Percentiles rank a stretch among this genome's conserved stretches.
phyloP scores from a whole-genome alignment of 2,329 filamentous ascomycete genomes.

The Daldinia sp. region DNA sequence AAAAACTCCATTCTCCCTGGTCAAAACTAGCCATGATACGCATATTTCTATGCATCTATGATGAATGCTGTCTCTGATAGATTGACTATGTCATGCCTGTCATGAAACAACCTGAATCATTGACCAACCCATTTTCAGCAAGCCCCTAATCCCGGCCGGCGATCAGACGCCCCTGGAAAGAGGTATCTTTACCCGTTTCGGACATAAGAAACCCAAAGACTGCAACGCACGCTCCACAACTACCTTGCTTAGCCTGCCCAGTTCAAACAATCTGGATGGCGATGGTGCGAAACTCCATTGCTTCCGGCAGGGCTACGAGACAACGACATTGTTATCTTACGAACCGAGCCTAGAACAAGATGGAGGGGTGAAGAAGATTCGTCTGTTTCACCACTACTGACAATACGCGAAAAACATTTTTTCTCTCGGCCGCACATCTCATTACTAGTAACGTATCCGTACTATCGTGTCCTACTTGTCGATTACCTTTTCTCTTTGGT shows the following conservation, averaged over 20 bases:
- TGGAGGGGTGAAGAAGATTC: constrained; percentile 9
- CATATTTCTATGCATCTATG: constrained; percentile 29
- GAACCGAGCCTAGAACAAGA: constrained; percentile 29
- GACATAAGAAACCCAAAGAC: constrained; percentile 16
- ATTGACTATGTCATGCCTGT: constrained; percentile 39
- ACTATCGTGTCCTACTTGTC: background rate
- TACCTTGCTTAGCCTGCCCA: constrained; percentile 15
- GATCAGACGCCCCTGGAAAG: constrained; percentile 48
- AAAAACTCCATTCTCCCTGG: constrained; percentile 15
- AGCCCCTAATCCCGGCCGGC: constrained; percentile 40
- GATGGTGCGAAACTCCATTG: constrained; percentile 33
- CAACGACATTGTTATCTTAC: constrained; percentile 27
- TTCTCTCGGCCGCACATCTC: background rate
- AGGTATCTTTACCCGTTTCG: constrained; percentile 32
- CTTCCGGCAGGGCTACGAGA: constrained; percentile 38
- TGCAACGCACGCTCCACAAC: constrained; percentile 19
- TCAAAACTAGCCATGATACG: constrained; percentile 19
- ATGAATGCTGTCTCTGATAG: constrained; percentile 44
- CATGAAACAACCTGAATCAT: constrained; percentile 47
- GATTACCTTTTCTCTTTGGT: background rate
- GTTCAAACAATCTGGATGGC: constrained; percentile 30
- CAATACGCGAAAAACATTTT: constrained; percentile 10
- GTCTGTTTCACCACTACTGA: constrained; percentile 38
- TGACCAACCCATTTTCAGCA: constrained; percentile 21
- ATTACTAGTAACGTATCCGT: background rate